Evolutionary conservation across 2,329 filamentous ascomycete genomes (phyloP).

Genomic region (Ilyonectria mors-panacis): DNA sequence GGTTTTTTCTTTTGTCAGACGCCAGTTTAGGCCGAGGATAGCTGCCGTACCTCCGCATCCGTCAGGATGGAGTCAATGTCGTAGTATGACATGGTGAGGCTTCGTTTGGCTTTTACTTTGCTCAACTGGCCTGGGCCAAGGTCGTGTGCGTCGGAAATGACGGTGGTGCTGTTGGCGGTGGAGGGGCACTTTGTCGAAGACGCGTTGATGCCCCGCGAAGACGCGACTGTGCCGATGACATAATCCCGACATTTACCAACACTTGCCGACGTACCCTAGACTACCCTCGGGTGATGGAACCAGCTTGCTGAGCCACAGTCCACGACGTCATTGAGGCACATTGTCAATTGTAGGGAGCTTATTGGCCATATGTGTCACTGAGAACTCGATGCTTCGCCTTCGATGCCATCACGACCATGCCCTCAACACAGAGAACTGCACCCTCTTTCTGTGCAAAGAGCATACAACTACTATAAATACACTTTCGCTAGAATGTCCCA

Average conservation of each 20-base stretch:
- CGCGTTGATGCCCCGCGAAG: conserved; percentile 37
- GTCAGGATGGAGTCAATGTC: conserved; percentile 88
- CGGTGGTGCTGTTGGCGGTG: conserved; percentile 8
- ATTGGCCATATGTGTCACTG: not conserved
- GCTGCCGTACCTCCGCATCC: conserved; percentile 78
- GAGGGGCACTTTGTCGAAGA: conserved; percentile 32
- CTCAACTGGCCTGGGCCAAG: not conserved
- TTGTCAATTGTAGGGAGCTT: not conserved
- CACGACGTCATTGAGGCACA: not conserved
- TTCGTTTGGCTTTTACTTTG: not conserved
- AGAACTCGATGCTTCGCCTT: not conserved
- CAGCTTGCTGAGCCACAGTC: not conserved
- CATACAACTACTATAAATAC: not conserved
- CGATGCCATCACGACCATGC: not conserved
- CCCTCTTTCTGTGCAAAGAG: not conserved
- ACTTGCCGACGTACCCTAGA: not conserved
- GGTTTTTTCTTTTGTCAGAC: not conserved
- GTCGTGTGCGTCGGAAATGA: not conserved
- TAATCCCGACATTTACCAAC: conserved; percentile 32
- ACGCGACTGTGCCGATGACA: conserved; percentile 45
- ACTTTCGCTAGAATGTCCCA: not conserved
- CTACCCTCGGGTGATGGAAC: not conserved
- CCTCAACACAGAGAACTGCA: not conserved
- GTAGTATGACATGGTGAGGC: conserved; percentile 79
- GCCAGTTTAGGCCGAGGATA: not conserved